phyloP scores from a whole-genome alignment of 108 stramenopile genomes.

The Nitzschia putrida region DNA sequence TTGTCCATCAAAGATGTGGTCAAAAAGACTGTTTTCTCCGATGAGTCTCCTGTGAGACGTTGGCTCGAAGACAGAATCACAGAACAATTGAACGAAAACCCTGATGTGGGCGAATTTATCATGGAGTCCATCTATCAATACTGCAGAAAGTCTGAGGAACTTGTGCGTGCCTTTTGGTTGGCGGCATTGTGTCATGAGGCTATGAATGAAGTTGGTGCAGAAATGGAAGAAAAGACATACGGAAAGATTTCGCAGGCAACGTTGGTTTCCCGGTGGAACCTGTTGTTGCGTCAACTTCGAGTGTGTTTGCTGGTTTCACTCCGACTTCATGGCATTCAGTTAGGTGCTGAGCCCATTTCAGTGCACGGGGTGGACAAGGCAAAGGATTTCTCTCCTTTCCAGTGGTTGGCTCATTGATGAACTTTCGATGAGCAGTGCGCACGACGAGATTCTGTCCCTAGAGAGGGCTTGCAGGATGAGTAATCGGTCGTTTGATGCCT shows the following conservation, averaged over 20 bases:
- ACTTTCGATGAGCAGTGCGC: conserved; percentile 67
- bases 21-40: conserved; percentile 52
- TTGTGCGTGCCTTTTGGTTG: conserved; percentile 71
- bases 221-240: conserved; percentile 69
- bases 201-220: conserved; percentile 47
- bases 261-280: conserved; percentile 58
- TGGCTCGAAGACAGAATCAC: conserved; percentile 67
- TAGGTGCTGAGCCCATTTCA: conserved; percentile 64
- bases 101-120: conserved; percentile 16
- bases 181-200: conserved; percentile 69
- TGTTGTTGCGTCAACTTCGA: conserved; percentile 68
- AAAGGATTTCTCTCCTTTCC: conserved; percentile 69
- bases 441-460: conserved; percentile 59
- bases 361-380: conserved; percentile 56
- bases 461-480: conserved; percentile 70
- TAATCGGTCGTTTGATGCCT: conserved; percentile 64
- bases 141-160: conserved; percentile 64
- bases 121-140: conserved; percentile 55
- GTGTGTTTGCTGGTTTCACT: conserved; percentile 70
- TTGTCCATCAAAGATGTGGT: conserved; percentile 49
- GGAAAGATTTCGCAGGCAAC: conserved; percentile 50
- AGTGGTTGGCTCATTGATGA: conserved; percentile 80
- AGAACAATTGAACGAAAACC: conserved; percentile 24
- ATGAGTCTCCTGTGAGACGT: conserved; percentile 63
- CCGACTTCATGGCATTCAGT: conserved; percentile 60